Conservation (phyloP, 768 basidiomycete species). For the Auricularia heimuer region DNA sequence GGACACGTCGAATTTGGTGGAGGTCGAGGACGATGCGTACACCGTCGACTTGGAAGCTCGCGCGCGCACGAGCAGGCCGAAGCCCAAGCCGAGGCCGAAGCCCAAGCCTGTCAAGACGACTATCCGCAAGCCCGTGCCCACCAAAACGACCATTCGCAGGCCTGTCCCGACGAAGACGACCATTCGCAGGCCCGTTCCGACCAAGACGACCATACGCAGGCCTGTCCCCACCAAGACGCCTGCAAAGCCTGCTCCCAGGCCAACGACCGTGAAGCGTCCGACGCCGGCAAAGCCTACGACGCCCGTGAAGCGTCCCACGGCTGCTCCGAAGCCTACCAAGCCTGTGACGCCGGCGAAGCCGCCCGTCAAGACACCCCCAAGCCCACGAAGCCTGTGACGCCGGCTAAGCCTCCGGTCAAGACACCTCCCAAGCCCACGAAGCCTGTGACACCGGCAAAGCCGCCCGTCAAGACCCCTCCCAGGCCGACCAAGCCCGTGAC, state of each 20-base stretch:
- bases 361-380: background rate
- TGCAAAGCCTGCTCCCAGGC: background rate
- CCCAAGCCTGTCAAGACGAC: background rate
- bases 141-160: background rate
- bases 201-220: background rate
- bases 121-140: background rate
- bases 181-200: background rate
- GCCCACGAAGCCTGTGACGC: background rate
- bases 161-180: background rate
- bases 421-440: background rate
- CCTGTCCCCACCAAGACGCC: background rate
- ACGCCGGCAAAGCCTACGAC: background rate
- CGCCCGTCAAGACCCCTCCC: background rate
- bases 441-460: background rate
- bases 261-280: background rate
- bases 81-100: background rate
- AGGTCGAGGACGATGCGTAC: background rate
- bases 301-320: no score
- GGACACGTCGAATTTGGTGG: no score
- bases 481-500: background rate
- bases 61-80: background rate
- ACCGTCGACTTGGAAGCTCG: background rate
- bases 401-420: background rate
- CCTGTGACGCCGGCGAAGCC: no score
- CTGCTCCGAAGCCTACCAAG: no score